Evolutionary conservation across 768 basidiomycete genomes (phyloP).

Genomic region (Podaxis sp.): DNA sequence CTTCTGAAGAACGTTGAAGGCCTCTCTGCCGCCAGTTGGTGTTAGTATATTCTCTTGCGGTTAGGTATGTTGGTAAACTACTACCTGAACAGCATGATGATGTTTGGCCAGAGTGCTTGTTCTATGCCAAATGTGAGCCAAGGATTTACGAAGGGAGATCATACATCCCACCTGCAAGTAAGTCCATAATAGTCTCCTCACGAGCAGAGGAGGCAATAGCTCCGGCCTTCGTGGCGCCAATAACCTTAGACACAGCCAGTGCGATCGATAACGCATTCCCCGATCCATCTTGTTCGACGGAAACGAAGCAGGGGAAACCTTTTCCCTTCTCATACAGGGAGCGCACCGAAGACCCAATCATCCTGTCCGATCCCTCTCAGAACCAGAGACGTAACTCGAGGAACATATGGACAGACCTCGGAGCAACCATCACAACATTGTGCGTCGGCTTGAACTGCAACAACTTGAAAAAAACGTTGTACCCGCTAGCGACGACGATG

Average conservation of each 20-base stretch:
- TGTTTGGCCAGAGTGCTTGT: slow-evolving; percentile 67
- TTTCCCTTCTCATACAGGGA: slow-evolving; percentile 58
- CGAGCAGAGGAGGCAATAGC: slow-evolving; percentile 62
- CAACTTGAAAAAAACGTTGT: slow-evolving; percentile 64
- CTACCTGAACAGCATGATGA: slow-evolving; percentile 61
- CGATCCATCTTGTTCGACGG: slow-evolving; percentile 61
- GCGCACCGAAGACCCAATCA: slow-evolving; percentile 68
- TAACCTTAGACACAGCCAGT: slow-evolving; percentile 54
- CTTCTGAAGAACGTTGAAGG: slow-evolving; percentile 60
- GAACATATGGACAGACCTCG: slow-evolving; percentile 37
- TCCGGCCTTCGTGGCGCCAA: slow-evolving; percentile 63
- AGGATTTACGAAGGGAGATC: background rate
- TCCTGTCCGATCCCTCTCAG: slow-evolving; percentile 31
- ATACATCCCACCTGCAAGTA: slow-evolving; percentile 44
- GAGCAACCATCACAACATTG: slow-evolving; percentile 68
- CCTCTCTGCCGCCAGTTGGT: slow-evolving; percentile 38
- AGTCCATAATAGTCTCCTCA: slow-evolving; percentile 66
- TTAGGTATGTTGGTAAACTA: background rate
- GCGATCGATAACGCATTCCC: slow-evolving; percentile 45
- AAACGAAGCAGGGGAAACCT: slow-evolving; percentile 66
- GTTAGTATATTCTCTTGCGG: background rate
- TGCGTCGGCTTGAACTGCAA: slow-evolving; percentile 52
- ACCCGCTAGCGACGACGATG: slow-evolving; percentile 63
- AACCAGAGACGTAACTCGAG: slow-evolving; percentile 2
- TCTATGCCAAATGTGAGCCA: slow-evolving; percentile 29